Conservation (phyloP, 1,284 basidiomycete species). For the Chondrostereum purpureum region DNA sequence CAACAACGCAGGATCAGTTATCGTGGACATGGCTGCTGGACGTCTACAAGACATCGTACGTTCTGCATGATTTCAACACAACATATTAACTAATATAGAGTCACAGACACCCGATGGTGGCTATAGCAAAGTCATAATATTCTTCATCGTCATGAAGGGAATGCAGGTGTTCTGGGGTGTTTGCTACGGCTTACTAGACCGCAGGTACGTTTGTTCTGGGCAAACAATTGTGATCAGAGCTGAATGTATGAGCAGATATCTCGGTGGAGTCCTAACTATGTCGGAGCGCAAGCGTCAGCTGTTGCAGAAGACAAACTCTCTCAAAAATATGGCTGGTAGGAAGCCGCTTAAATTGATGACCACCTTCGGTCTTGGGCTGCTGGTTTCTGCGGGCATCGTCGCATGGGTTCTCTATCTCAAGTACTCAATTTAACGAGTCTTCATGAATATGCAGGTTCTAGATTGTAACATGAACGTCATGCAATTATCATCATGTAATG, state of each 20-base stretch:
- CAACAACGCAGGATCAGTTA: conserved; percentile 4
- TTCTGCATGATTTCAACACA: too few species aligned
- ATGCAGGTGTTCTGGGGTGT: conserved; percentile 2
- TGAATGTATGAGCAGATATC: too few species aligned
- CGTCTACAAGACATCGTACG: conserved; percentile 2
- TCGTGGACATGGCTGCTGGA: conserved; percentile 5
- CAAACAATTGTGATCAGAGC: too few species aligned
- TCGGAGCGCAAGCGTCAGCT: conserved; percentile 3
- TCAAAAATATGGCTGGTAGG: conserved; percentile 4
- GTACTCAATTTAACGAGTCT: conserved; percentile 5
- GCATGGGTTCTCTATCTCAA: conserved; percentile 7
- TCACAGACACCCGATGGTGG: background rate
- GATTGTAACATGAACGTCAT: too few species aligned
- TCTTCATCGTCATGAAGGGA: conserved; percentile 5
- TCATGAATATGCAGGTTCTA: too few species aligned
- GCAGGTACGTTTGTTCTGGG: conserved; percentile 3
- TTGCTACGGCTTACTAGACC: conserved; percentile 5
- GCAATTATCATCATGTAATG: too few species aligned
- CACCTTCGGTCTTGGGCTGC: background rate
- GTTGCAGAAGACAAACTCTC: background rate
- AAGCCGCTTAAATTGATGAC: background rate
- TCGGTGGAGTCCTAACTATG: conserved; percentile 6
- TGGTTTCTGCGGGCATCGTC: background rate
- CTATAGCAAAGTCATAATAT: conserved; percentile 3
- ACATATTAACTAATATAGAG: too few species aligned